phyloP scores from a whole-genome alignment of 2,329 filamentous ascomycete genomes.

The Colletotrichum limetticola region DNA sequence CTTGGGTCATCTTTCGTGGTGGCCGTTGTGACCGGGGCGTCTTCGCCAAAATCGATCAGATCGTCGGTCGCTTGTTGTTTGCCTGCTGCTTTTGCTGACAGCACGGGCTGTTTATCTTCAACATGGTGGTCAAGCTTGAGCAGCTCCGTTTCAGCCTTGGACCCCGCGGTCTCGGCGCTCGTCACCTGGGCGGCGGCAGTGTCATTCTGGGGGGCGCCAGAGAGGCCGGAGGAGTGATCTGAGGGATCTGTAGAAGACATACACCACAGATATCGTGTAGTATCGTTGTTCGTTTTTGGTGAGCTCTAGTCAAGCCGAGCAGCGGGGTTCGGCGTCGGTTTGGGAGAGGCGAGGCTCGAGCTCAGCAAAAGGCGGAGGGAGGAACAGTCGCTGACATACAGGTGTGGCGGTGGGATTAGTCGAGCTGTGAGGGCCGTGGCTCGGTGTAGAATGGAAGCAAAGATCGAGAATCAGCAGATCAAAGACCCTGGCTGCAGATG shows the following conservation, averaged over 20 bases:
- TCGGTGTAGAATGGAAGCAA: background rate
- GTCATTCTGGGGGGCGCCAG: slow-evolving; percentile 30
- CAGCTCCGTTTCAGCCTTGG: slow-evolving; percentile 29
- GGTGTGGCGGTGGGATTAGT: background rate
- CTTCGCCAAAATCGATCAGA: slow-evolving; percentile 34
- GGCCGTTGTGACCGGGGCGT: background rate
- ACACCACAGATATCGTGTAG: slow-evolving; percentile 25
- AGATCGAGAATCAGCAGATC: background rate
- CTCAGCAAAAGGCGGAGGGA: slow-evolving; percentile 21
- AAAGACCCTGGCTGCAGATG: background rate
- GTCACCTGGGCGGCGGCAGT: slow-evolving; percentile 36
- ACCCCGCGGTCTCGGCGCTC: slow-evolving; percentile 33
- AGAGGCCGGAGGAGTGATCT: slow-evolving; percentile 19
- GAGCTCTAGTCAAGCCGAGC: slow-evolving; percentile 20
- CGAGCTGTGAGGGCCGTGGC: background rate
- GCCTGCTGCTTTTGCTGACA: slow-evolving; percentile 26
- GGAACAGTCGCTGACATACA: slow-evolving; percentile 23
- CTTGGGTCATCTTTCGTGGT: background rate
- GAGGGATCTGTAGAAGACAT: slow-evolving; percentile 35
- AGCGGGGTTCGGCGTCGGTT: slow-evolving; percentile 8
- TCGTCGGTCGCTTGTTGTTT: slow-evolving; percentile 31
- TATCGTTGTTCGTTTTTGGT: background rate
- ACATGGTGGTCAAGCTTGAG: slow-evolving; percentile 7
- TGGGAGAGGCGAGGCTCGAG: slow-evolving; percentile 23
- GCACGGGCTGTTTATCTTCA: background rate